Conservation (phyloP, 192 early-diverging fungal genomes). For the Diversispora eburnea region DNA sequence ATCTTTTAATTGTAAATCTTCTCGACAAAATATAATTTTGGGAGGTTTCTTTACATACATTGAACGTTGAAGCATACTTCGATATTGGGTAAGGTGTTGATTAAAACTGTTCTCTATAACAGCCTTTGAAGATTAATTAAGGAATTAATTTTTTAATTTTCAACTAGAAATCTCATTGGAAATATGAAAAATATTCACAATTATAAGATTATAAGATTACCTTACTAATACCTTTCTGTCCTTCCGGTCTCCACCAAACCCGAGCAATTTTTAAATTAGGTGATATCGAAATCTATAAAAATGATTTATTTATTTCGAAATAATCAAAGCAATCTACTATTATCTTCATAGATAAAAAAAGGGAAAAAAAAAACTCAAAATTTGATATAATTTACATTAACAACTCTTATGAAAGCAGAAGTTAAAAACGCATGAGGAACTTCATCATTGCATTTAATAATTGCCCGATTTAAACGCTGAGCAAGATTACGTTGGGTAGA, state of each 20-base stretch:
- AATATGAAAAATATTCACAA: background rate
- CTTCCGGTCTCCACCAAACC: constrained; percentile 18
- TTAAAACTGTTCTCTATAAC: background rate
- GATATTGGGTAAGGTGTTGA: background rate
- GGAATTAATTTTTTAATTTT: background rate
- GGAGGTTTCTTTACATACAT: constrained; percentile 8
- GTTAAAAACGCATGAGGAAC: constrained; percentile 7
- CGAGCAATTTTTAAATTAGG: background rate
- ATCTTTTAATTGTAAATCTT: background rate
- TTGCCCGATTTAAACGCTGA: constrained; percentile 1
- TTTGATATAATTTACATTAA: background rate
- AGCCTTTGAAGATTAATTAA: background rate
- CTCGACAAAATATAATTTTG: constrained; percentile 11
- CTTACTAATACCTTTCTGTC: constrained; percentile 9
- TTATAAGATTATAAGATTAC: background rate
- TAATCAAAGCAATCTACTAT: background rate
- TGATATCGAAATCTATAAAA: constrained; percentile 2
- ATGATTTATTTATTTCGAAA: background rate
- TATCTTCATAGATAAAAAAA: background rate
- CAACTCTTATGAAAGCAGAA: constrained; percentile 10
- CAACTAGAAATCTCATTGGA: too few species aligned
- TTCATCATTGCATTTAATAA: constrained; percentile 5
- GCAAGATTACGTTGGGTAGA: background rate
- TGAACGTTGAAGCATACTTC: background rate
- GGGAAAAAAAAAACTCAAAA: background rate